Evolutionary conservation across 2,329 filamentous ascomycete genomes (phyloP).

Genomic region (Karstenula rhodostoma): DNA sequence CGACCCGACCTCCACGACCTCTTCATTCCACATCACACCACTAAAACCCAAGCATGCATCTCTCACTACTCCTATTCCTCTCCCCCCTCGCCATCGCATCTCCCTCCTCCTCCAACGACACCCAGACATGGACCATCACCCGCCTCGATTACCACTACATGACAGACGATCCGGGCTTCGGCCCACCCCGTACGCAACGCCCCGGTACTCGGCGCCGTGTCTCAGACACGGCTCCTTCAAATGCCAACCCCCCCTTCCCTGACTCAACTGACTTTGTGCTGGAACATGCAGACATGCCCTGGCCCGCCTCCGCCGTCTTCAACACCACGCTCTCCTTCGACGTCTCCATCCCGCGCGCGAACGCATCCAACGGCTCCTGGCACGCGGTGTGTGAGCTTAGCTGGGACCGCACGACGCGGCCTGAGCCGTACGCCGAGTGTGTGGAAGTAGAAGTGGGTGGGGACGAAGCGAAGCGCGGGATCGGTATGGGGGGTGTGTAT

Average conservation of each 20-base stretch:
- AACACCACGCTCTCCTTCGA: conserved; percentile 1
- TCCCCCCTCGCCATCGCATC: not conserved
- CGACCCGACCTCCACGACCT: too few relatives aligned
- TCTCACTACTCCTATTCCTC: not conserved
- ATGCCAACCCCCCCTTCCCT: too few relatives aligned
- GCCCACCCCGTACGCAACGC: not conserved
- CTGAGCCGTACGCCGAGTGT: not conserved
- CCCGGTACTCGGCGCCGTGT: too few relatives aligned
- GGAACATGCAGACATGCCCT: not conserved
- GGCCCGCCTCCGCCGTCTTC: not conserved
- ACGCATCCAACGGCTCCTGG: not conserved
- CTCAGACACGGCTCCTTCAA: too few relatives aligned
- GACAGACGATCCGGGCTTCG: not conserved
- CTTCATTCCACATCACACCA: not conserved
- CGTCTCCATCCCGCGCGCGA: not conserved
- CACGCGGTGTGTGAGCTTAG: not conserved
- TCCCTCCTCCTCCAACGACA: not conserved
- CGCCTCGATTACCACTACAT: conserved; percentile 10
- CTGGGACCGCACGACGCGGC: not conserved
- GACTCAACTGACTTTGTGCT: too few relatives aligned
- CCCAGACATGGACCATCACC: conserved; percentile 2
- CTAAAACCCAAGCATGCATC: not conserved
- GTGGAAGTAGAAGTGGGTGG: not conserved
- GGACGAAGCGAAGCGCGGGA: not conserved
- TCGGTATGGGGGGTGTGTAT: not conserved